These are phyloP conservation scores for Pseudocercospora ulei DNA, from an alignment of 2,329 filamentous ascomycete species.

Conservation along the genomic window DNA sequence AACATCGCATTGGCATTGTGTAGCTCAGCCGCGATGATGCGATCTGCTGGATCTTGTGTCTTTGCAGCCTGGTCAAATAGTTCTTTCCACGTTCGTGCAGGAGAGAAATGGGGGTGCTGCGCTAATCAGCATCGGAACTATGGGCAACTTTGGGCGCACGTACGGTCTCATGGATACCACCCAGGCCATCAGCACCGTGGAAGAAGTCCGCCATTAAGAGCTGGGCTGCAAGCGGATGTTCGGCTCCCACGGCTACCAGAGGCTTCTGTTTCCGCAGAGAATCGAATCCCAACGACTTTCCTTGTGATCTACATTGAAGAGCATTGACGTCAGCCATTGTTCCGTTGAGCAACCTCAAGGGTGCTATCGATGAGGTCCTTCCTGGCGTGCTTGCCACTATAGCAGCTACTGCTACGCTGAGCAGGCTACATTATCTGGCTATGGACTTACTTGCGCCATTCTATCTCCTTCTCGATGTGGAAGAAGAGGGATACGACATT, in stretches of 20 bases:
- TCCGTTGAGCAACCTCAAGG: too few species aligned
- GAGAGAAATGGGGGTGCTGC: constrained; percentile 43
- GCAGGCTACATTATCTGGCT: too few species aligned
- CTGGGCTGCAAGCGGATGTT: constrained; percentile 75
- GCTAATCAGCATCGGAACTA: constrained; percentile 3
- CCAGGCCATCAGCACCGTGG: constrained; percentile 47
- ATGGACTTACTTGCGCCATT: constrained; percentile 80
- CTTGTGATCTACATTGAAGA: too few species aligned
- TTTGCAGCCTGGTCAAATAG: constrained; percentile 37
- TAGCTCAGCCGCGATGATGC: constrained; percentile 34
- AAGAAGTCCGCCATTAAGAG: constrained; percentile 63
- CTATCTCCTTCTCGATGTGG: constrained; percentile 76
- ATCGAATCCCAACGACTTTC: constrained; percentile 60
- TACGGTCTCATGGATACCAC: constrained; percentile 43
- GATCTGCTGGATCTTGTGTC: constrained; percentile 28
- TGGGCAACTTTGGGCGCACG: neutral
- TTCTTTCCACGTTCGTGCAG: constrained; percentile 42
- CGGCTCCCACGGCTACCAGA: constrained; percentile 69
- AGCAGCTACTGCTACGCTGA: too few species aligned
- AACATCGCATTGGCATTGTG: constrained; percentile 49
- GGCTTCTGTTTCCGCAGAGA: constrained; percentile 61
- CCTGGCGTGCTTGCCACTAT: too few species aligned
- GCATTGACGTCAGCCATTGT: too few species aligned
- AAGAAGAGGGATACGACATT: constrained; percentile 89
- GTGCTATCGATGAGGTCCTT: too few species aligned